Percentiles rank a stretch among this genome's conserved stretches.
phyloP scores from a whole-genome alignment of 2,329 filamentous ascomycete species.

The Trichoderma simmonsii region DNA sequence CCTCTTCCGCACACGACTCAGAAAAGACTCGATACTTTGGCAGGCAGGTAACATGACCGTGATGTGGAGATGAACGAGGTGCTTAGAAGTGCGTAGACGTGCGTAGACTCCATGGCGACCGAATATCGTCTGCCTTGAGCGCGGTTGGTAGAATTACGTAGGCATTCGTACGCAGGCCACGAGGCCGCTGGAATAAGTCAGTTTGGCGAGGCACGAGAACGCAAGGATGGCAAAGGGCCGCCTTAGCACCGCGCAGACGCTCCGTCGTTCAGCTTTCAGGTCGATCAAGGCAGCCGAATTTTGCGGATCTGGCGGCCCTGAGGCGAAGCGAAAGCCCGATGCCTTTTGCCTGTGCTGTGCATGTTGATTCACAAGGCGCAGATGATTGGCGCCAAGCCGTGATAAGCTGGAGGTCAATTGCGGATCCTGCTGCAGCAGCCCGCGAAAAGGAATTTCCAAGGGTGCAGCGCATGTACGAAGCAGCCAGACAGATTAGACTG shows the following conservation, averaged over 20 bases:
- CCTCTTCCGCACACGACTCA: not conserved
- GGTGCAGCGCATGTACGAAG: not conserved
- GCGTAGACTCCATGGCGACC: not conserved
- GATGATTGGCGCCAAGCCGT: not conserved
- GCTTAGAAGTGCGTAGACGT: not conserved
- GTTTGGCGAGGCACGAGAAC: slow-evolving; percentile 12
- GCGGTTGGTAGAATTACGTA: slow-evolving; percentile 8
- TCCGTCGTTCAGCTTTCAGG: not conserved
- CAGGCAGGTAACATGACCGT: slow-evolving; percentile 11
- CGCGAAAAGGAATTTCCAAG: not conserved
- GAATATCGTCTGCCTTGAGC: slow-evolving; percentile 11
- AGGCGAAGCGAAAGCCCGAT: not conserved
- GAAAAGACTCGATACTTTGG: not conserved
- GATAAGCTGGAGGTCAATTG: not conserved
- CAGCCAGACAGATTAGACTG: not conserved
- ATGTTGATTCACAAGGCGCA: not conserved
- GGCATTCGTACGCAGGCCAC: slow-evolving; percentile 13
- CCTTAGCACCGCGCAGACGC: not conserved
- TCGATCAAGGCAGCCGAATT: slow-evolving; percentile 3
- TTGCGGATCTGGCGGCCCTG: not conserved
- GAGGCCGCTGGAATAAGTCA: slow-evolving; percentile 7
- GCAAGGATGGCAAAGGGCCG: not conserved
- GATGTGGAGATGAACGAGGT: not conserved
- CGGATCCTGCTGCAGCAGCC: not conserved
- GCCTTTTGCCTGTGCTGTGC: not conserved